These are phyloP conservation scores for Carex myosuroides DNA, from an alignment of 176 grass and related monocot genomes.

Conservation along the genomic window DNA sequence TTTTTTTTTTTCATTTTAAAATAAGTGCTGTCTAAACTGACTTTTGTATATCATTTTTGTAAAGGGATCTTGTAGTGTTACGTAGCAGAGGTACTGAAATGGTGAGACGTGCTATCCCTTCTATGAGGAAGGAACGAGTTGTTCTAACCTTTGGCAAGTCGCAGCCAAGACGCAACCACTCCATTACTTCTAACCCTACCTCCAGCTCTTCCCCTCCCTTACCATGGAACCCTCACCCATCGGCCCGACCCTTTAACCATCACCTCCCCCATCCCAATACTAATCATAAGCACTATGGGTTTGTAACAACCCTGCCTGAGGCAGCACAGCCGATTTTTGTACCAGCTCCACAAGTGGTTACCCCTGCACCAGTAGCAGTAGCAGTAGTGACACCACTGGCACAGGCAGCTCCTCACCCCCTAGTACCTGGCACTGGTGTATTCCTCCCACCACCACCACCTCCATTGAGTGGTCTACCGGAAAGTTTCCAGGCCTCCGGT, in stretches of 20 bases:
- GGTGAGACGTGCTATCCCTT: conserved; percentile 21
- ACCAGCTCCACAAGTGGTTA: not conserved
- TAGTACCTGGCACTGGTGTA: conserved; percentile 6
- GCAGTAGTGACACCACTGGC: not conserved
- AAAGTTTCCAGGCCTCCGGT: not conserved
- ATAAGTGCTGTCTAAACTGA: not conserved
- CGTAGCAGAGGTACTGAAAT: conserved; percentile 9
- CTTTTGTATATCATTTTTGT: not conserved
- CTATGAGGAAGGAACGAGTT: conserved; percentile 9
- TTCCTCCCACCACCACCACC: conserved; percentile 14
- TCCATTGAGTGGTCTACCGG: not conserved
- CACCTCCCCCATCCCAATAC: not conserved
- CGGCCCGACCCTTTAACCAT: not conserved
- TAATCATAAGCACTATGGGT: conserved; percentile 16
- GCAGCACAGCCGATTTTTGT: not conserved
- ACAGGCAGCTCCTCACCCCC: not conserved
- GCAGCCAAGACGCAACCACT: conserved; percentile 6
- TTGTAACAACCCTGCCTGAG: not conserved
- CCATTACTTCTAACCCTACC: not conserved
- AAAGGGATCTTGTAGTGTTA: conserved; percentile 19
- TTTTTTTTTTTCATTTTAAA: not conserved
- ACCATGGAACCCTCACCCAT: conserved; percentile 9
- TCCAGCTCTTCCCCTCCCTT: conserved; percentile 13
- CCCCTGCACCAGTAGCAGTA: conserved; percentile 15
- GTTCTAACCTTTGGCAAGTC: conserved; percentile 24